Conservation (phyloP, 2,329 filamentous ascomycete genomes). For the Colletotrichum sp. region DNA sequence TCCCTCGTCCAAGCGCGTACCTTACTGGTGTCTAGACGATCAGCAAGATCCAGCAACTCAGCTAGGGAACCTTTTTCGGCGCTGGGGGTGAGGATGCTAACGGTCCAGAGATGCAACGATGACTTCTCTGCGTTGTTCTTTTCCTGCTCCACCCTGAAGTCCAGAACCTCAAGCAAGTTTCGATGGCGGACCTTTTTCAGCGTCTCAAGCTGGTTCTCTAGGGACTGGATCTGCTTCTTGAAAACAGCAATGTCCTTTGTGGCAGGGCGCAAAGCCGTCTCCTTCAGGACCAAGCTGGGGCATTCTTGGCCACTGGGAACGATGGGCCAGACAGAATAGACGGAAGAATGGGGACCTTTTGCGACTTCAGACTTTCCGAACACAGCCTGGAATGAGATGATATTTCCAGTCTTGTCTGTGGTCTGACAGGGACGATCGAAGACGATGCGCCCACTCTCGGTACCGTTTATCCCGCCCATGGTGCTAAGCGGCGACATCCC, state of each 20-base stretch:
- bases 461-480: constrained; percentile 33
- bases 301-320: constrained; percentile 57
- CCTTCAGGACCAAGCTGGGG: constrained; percentile 75
- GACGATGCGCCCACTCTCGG: constrained; percentile 47
- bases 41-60: constrained; percentile 81
- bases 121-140: constrained; percentile 40
- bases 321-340: constrained; percentile 75
- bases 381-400: constrained; percentile 72
- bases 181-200: constrained; percentile 77
- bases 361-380: constrained; percentile 70
- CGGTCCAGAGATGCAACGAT: constrained; percentile 61
- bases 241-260: constrained; percentile 65
- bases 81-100: constrained; percentile 76
- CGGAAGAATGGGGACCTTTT: constrained; percentile 67
- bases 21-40: constrained; percentile 73
- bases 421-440: constrained; percentile 72
- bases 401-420: constrained; percentile 66
- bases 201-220: constrained; percentile 78
- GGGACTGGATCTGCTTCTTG: constrained; percentile 75
- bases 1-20: constrained; percentile 91
- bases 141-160: constrained; percentile 76
- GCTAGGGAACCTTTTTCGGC: constrained; percentile 83
- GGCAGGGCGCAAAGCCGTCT: constrained; percentile 63
- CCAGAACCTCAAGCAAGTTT: constrained; percentile 79
- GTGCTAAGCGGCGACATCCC: constrained; percentile 38